Percentiles rank a stretch among this genome's conserved stretches.
phyloP scores from a whole-genome alignment of 331 rosid genomes.

The Malus hybrid region DNA sequence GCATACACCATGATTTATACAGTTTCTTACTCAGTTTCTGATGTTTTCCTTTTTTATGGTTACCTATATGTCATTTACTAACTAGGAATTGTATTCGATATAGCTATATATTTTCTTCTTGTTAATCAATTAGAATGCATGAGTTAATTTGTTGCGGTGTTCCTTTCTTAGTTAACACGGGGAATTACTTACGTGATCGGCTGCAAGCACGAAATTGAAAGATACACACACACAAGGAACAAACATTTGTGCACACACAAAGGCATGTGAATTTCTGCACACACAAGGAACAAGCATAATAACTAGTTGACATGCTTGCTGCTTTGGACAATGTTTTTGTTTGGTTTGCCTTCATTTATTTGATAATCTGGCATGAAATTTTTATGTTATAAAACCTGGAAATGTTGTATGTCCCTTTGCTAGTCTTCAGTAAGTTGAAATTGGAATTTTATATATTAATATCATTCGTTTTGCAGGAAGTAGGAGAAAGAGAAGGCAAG shows the following conservation, averaged over 20 bases:
- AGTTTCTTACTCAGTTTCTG: not conserved
- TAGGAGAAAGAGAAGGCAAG: constrained; percentile 98
- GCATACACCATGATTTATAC: not conserved
- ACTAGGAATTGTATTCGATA: not conserved
- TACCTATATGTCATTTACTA: not conserved
- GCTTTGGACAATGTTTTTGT: not conserved
- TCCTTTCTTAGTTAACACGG: not conserved
- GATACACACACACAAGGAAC: not conserved
- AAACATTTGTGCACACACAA: not conserved
- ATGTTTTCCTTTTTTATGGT: not conserved
- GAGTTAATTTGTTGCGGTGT: not conserved
- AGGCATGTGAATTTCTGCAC: too few relatives aligned
- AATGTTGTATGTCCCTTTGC: not conserved
- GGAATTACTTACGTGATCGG: not conserved
- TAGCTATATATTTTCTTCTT: not conserved
- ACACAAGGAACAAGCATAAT: too few relatives aligned
- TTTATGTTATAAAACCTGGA: not conserved
- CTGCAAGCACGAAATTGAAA: not conserved
- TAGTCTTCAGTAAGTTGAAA: constrained; percentile 4
- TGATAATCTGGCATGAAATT: not conserved
- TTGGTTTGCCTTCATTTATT: not conserved
- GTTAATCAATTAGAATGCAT: not conserved
- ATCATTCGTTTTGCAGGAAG: constrained; percentile 65
- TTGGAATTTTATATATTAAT: constrained; percentile 27
- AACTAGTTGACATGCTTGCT: not conserved